These are phyloP conservation scores for Monosporascus cannonballus DNA, from an alignment of 2,329 filamentous ascomycete species.

Conservation along the genomic window DNA sequence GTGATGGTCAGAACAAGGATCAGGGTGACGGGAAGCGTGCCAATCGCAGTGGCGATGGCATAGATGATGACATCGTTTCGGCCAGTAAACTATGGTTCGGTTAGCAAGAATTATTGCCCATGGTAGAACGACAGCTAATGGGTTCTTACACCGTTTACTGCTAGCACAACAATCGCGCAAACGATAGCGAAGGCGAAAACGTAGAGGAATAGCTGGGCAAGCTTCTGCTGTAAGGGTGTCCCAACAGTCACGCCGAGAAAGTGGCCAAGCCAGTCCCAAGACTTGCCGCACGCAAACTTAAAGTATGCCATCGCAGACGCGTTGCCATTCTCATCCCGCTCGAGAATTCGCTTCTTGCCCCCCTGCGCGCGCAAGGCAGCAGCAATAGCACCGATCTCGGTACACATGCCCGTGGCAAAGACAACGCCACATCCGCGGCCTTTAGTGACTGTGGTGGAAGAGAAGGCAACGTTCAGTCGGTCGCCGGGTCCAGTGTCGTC, in stretches of 20 bases:
- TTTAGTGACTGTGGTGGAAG: slow-evolving; percentile 64
- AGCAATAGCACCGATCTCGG: slow-evolving; percentile 73
- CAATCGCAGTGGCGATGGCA: slow-evolving; percentile 42
- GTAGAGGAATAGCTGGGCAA: slow-evolving; percentile 78
- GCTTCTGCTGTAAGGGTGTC: slow-evolving; percentile 77
- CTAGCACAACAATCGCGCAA: slow-evolving; percentile 27
- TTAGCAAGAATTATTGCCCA: slow-evolving; percentile 41
- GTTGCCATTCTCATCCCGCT: slow-evolving; percentile 43
- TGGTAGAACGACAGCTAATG: too few relatives aligned
- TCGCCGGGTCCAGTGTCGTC: slow-evolving; percentile 58
- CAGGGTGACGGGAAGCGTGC: slow-evolving; percentile 48
- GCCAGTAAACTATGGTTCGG: slow-evolving; percentile 38
- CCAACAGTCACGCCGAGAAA: slow-evolving; percentile 60
- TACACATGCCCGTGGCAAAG: slow-evolving; percentile 64
- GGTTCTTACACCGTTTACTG: too few relatives aligned
- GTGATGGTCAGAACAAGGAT: slow-evolving; percentile 60
- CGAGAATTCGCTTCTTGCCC: slow-evolving; percentile 10
- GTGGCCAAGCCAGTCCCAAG: slow-evolving; percentile 30
- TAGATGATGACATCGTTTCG: slow-evolving; percentile 52
- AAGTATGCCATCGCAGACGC: slow-evolving; percentile 39
- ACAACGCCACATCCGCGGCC: slow-evolving; percentile 65
- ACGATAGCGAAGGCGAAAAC: slow-evolving; percentile 60
- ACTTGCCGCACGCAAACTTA: slow-evolving; percentile 34
- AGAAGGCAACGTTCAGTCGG: slow-evolving; percentile 64
- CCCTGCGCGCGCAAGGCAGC: slow-evolving; percentile 47